phyloP scores from a whole-genome alignment of 2,329 filamentous ascomycete genomes.

The Biscogniauxia marginata region DNA sequence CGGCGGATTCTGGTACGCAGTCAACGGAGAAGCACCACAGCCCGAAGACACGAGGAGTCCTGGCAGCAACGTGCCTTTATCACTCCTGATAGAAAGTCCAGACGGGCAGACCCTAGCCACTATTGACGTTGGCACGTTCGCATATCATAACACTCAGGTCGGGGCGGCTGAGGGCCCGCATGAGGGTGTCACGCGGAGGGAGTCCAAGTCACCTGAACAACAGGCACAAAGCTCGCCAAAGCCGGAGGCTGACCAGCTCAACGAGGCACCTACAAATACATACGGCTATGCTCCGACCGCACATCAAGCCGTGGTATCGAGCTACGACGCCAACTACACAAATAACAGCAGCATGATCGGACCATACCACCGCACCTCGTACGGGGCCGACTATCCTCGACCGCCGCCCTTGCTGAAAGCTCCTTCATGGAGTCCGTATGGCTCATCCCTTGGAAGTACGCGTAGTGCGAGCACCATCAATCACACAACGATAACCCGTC shows the following conservation, averaged over 20 bases:
- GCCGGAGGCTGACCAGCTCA: conserved; percentile 30
- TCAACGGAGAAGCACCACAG: conserved; percentile 70
- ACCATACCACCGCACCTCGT: conserved; percentile 53
- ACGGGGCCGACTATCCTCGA: conserved; percentile 48
- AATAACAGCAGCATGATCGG: conserved; percentile 52
- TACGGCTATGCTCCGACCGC: conserved; percentile 56
- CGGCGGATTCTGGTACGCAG: conserved; percentile 66
- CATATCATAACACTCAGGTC: conserved; percentile 40
- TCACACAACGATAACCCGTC: conserved; percentile 44
- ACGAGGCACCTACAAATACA: conserved; percentile 46
- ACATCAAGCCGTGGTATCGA: conserved; percentile 44
- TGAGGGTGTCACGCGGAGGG: conserved; percentile 42
- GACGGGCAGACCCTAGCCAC: conserved; percentile 53
- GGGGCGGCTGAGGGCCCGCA: conserved; percentile 36
- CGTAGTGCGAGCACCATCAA: conserved; percentile 41
- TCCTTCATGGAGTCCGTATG: conserved; percentile 46
- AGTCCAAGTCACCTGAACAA: conserved; percentile 44
- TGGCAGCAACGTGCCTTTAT: conserved; percentile 52
- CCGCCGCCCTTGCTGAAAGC: conserved; percentile 36
- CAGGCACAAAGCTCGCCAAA: conserved; percentile 39
- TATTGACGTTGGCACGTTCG: conserved; percentile 45
- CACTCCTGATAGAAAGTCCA: conserved; percentile 51
- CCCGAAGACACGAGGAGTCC: conserved; percentile 50
- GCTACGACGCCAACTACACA: conserved; percentile 35
- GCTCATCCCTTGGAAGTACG: conserved; percentile 39